Percentiles rank a stretch among this genome's conserved stretches.
These are phyloP conservation scores for Candida anutae DNA, from an alignment of 1,139 yeast species.

Conservation along the genomic window DNA sequence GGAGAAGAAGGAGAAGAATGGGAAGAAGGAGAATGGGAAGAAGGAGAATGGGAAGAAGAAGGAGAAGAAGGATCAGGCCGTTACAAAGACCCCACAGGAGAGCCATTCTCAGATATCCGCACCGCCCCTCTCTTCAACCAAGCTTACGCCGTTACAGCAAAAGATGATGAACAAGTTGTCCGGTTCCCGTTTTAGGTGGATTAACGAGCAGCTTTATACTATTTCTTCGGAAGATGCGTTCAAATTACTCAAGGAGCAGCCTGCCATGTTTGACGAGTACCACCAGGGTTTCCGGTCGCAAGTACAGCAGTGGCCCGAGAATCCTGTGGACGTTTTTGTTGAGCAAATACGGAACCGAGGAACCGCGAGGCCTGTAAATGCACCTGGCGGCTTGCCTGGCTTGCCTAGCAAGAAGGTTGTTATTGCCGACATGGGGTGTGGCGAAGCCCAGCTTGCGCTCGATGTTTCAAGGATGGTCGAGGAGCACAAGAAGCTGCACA, in stretches of 20 bases:
- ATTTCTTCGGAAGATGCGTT: slow-evolving; percentile 73
- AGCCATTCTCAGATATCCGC: slow-evolving; percentile 4
- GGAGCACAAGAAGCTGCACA: slow-evolving; percentile 24
- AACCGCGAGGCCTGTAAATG: slow-evolving; percentile 62
- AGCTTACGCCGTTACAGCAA: slow-evolving; percentile 84
- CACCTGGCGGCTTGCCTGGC: slow-evolving; percentile 94
- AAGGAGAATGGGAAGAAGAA: slow-evolving; percentile 5
- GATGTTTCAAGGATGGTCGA: slow-evolving; percentile 50
- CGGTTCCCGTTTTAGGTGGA: slow-evolving; percentile 96
- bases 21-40: slow-evolving; percentile 7
- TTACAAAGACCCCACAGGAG: slow-evolving; percentile 3
- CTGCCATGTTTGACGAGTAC: slow-evolving; percentile 85
- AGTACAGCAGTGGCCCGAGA: slow-evolving; percentile 96
- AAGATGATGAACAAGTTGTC: slow-evolving; percentile 93
- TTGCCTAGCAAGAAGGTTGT: slow-evolving; percentile 47
- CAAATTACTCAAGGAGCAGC: slow-evolving; percentile 66
- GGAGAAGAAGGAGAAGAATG: slow-evolving; percentile 6
- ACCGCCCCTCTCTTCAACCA: slow-evolving; percentile 21
- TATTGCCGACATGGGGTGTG: slow-evolving; percentile 98
- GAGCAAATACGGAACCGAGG: slow-evolving; percentile 55
- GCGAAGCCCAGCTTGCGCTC: slow-evolving; percentile 82
- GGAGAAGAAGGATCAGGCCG: slow-evolving; percentile 3
- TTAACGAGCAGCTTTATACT: slow-evolving; percentile 90
- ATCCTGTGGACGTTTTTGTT: slow-evolving; percentile 88
- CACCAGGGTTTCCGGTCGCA: slow-evolving; percentile 94